Evolutionary conservation across 305 asterid species (phyloP).

Genomic region (Solanum aculeatissimum): DNA sequence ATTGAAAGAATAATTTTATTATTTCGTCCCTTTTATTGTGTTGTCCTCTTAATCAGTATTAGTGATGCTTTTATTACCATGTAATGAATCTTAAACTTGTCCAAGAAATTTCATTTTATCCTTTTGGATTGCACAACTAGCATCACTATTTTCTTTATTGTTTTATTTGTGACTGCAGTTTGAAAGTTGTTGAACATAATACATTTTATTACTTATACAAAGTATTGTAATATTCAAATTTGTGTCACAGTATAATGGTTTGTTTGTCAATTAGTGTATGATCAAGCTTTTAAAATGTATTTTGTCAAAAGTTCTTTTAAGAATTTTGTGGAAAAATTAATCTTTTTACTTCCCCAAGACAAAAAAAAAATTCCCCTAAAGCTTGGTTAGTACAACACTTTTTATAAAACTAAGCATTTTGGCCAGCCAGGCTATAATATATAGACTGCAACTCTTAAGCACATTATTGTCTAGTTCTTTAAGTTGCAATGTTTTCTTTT

Average conservation of each 20-base stretch:
- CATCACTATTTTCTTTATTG: not conserved
- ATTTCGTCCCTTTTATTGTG: not conserved
- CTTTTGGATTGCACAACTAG: constrained; percentile 16
- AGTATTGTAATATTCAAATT: not conserved
- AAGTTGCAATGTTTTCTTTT: not conserved
- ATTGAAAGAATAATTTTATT: not conserved
- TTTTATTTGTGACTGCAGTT: constrained; percentile 2
- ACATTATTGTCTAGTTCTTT: not conserved
- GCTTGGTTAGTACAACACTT: not conserved
- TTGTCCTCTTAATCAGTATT: not conserved
- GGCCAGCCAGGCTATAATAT: too few species aligned
- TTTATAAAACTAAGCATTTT: too few species aligned
- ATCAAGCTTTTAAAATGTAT: too few species aligned
- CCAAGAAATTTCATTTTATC: constrained; percentile 15
- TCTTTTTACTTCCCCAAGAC: not conserved
- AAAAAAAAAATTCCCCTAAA: too few species aligned
- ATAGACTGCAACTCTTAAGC: not conserved
- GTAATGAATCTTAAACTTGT: constrained; percentile 11
- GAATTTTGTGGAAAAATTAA: not conserved
- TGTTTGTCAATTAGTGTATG: not conserved
- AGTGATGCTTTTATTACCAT: constrained; percentile 13
- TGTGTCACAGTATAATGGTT: not conserved
- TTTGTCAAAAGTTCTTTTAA: too few species aligned
- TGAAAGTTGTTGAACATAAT: constrained; percentile 11
- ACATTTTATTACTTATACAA: not conserved